phyloP scores from a whole-genome alignment of 2,329 filamentous ascomycete genomes.

The Aureobasidium pullulans region DNA sequence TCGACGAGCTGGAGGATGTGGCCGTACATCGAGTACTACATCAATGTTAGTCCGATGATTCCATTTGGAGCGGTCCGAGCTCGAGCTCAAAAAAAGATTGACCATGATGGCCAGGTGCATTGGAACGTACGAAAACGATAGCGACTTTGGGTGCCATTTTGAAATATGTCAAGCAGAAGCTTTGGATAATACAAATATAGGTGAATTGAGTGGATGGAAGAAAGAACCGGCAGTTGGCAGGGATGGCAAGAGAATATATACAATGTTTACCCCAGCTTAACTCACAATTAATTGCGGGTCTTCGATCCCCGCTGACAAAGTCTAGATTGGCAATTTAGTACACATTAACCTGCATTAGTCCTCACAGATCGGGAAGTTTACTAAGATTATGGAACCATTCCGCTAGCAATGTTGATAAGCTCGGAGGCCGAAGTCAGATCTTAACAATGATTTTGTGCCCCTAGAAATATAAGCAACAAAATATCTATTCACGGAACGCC shows the following conservation, averaged over 20 bases:
- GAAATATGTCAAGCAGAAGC: not conserved
- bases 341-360: not conserved
- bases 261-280: slow-evolving; percentile 1
- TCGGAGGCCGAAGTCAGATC: not conserved
- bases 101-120: slow-evolving; percentile 8
- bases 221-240: not conserved
- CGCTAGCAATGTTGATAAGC: not conserved
- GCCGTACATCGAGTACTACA: slow-evolving; percentile 87
- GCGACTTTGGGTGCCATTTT: slow-evolving; percentile 40
- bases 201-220: not conserved
- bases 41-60: slow-evolving; percentile 1
- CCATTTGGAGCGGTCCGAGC: not conserved
- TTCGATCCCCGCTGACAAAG: slow-evolving; percentile 3
- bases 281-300: not conserved
- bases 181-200: not conserved
- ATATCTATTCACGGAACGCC: not conserved
- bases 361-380: not conserved
- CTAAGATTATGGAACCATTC: not conserved
- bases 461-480: not conserved
- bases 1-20: slow-evolving; percentile 79
- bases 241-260: slow-evolving; percentile 8
- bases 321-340: not conserved
- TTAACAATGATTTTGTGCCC: not conserved
- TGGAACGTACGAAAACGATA: slow-evolving; percentile 69
- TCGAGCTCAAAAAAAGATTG: not conserved